Percentiles rank a stretch among this genome's conserved stretches.
Evolutionary conservation across 257 asterid genomes (phyloP).

Genomic region (Jasminum sambac): DNA sequence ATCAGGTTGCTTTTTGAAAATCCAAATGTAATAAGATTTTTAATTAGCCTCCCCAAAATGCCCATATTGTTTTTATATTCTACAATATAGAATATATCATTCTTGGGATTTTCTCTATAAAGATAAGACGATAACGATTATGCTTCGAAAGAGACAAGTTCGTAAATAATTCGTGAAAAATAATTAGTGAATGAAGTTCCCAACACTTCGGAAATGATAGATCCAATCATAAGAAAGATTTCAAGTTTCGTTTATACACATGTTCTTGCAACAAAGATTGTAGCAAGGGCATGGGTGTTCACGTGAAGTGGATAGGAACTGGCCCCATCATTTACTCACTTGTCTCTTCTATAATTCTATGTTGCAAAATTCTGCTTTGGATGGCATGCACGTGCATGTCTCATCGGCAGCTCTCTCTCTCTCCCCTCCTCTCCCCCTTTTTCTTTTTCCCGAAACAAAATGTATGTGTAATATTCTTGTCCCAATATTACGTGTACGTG

Average conservation of each 20-base stretch:
- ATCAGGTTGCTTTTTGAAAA: too few species aligned
- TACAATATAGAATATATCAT: too few species aligned
- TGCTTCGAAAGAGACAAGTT: background rate
- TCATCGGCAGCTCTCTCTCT: background rate
- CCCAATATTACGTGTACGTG: background rate
- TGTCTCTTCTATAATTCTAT: too few species aligned
- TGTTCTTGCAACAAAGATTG: background rate
- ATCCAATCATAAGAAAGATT: constrained; percentile 1
- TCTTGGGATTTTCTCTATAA: too few species aligned
- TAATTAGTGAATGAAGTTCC: background rate
- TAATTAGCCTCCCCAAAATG: too few species aligned
- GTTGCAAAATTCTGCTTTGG: background rate
- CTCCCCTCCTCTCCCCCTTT: too few species aligned
- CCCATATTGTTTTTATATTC: too few species aligned
- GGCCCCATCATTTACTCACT: too few species aligned
- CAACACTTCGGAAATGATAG: background rate
- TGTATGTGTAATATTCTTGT: background rate
- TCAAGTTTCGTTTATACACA: background rate
- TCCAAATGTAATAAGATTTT: too few species aligned
- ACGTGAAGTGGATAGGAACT: background rate
- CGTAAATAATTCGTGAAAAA: background rate
- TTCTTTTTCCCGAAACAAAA: too few species aligned
- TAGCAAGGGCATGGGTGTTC: background rate
- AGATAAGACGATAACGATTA: background rate
- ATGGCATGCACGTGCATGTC: background rate